Evolutionary conservation across 2,329 filamentous ascomycete genomes (phyloP), one percentile per base, ranked within the genome.

Genomic region (Ophiostoma piceae): DNA sequence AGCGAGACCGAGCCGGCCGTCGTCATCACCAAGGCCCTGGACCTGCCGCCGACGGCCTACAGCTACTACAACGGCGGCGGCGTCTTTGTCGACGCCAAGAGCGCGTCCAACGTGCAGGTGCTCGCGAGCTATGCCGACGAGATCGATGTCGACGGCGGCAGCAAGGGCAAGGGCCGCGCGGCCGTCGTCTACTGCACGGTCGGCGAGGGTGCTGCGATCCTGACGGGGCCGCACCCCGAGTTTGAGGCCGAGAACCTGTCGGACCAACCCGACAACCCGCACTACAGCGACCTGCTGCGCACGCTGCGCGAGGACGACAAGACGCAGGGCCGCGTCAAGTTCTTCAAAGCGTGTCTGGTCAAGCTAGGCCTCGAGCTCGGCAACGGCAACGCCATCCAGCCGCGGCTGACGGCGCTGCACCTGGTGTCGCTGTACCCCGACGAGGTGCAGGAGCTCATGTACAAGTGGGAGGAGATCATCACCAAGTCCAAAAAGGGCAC

Each of bases 61-160:
- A 89, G 88, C 16, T 99, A 99, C 77, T 97, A 94, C 78, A 99
- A 99, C 75, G 95, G 95, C 0, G 95, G 95, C 0, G 94, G 95
- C 3, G 88, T 96, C 1, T 99, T 98, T 80, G 92, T 97, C 0
- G 90, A 95, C 79, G 90, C 91, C 1, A 83, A 84, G 2, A 86
- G 84, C 64, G 82, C 87, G 70, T 80, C 82, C 69, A 84, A 85
- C 39, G 87, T 97, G 0, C 88, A 97, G 78, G 84, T 97, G 7
- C 81, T 99, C 32, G 95, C 94, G 0, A 90, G 84, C 71, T 99
- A 95, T 77, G 84, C 84, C 0, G 90, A 92, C 47, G 82, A 89
- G 16, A 78, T 96, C 14, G 87, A 90, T 74, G 91, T 97, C 2
- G 89, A 96, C 69, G 84, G 90, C 0, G 92, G 92, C 0, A 82